Base-by-base conservation (phyloP, 768 basidiomycete genomes). In the Lentinula boryana region DNA sequence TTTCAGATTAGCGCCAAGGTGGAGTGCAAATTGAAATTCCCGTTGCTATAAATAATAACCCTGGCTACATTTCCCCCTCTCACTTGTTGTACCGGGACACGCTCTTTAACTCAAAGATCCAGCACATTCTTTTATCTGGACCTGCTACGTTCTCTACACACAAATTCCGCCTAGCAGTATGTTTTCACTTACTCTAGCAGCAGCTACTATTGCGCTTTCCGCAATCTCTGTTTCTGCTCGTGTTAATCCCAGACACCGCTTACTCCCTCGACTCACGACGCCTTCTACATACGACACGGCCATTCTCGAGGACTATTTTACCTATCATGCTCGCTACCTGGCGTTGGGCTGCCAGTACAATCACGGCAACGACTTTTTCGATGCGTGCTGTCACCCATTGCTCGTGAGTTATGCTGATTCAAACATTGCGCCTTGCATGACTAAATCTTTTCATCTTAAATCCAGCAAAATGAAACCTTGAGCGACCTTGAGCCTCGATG, bases 331-430 rank as follows among this genome's bases (percentile, higher is more conserved):
- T 32, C 80, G 89, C 60, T 91, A 91, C 72, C 65, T 82, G 60
- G 79, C 81, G 44, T 69, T 88, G 64, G 76, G 74, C 52, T 85
- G 83, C 68, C 67, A 77, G 33, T 66, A 65, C 59, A 73, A 82
- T 66, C 82, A 83, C 66, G 71, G 76, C 68, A 77, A 78, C 9
- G 52, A 48, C 48, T 87, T 86, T 75, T 92, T 89, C 70, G 76
- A 84, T 59, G 66, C 74, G 32, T 93, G 92, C 69, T 89, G 90
- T 78, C 84, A 84, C 70, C 86, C 89, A 61, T 74, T 89, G 61
- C 75, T 86, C 67, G 86, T 86, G 68, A 49, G 79, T 70, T 58
- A 43, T 1, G 7, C 48, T 44, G 46, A 44, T 12, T 21, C 23
- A 48, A 6, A 63, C 21, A 40, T 58, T 58, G 10, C 50, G 52